Percentiles rank a stretch among this genome's conserved stretches.
Conservation (phyloP, 345 rosid species). For the Firmiana major region DNA sequence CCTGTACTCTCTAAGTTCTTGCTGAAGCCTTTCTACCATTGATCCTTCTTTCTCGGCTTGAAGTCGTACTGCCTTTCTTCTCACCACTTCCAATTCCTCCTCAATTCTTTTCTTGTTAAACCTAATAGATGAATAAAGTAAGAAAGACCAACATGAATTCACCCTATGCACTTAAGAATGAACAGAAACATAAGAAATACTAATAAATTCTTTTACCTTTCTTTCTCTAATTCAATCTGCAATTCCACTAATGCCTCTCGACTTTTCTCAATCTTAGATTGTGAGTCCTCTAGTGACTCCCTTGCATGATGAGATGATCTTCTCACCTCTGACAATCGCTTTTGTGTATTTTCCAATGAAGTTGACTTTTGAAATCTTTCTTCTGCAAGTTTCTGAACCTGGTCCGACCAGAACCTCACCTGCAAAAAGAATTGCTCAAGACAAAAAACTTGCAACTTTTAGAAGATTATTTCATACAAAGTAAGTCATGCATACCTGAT, state of each 20-base stretch:
- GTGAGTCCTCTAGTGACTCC: constrained; percentile 60
- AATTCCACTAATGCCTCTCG: constrained; percentile 45
- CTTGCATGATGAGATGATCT: constrained; percentile 57
- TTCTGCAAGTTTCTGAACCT: constrained; percentile 70
- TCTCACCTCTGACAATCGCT: constrained; percentile 53
- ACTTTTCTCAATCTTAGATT: constrained; percentile 55
- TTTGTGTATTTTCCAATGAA: constrained; percentile 53
- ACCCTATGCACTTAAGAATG: not conserved
- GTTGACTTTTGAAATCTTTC: constrained; percentile 53
- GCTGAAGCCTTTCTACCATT: constrained; percentile 59
- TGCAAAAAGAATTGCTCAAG: constrained; percentile 37
- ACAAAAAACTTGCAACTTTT: not conserved
- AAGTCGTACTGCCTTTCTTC: constrained; percentile 62
- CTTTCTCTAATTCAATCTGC: constrained; percentile 61
- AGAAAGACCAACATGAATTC: not conserved
- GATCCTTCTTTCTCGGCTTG: constrained; percentile 62
- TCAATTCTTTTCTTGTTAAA: constrained; percentile 70
- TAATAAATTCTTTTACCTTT: constrained; percentile 47
- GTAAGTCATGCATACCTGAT: constrained; percentile 54
- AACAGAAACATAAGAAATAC: not conserved
- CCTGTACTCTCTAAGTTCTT: constrained; percentile 81
- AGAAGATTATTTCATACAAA: constrained; percentile 4
- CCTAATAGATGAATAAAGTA: constrained; percentile 33
- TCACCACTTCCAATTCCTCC: constrained; percentile 66
- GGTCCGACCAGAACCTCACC: constrained; percentile 63